phyloP scores from a whole-genome alignment of 345 rosid species.

The Barbarea vulgaris region DNA sequence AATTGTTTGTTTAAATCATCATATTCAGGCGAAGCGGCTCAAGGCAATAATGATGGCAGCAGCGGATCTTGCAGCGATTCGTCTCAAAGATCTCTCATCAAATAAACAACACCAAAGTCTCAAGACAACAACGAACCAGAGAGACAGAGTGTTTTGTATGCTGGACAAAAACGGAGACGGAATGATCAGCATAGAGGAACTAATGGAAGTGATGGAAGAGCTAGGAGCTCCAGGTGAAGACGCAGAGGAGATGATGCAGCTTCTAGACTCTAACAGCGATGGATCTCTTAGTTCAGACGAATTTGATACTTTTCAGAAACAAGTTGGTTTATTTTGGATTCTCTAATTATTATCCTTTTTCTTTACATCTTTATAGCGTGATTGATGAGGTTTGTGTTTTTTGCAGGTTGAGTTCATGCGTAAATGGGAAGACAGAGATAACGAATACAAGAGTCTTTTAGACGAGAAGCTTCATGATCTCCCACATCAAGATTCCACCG shows the following conservation, averaged over 20 bases:
- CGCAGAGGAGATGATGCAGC: slow-evolving; percentile 91
- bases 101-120: slow-evolving; percentile 48
- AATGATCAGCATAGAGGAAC: slow-evolving; percentile 92
- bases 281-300: slow-evolving; percentile 95
- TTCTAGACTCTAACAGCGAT: slow-evolving; percentile 89
- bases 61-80: slow-evolving; percentile 89
- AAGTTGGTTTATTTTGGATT: slow-evolving; percentile 45
- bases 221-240: slow-evolving; percentile 95
- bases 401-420: slow-evolving; percentile 77
- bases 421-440: slow-evolving; percentile 69
- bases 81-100: slow-evolving; percentile 78
- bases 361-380: not conserved
- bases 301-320: slow-evolving; percentile 78
- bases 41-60: slow-evolving; percentile 98
- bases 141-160: slow-evolving; percentile 71
- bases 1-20: slow-evolving; percentile 1
- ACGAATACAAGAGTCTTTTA: slow-evolving; percentile 53
- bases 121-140: slow-evolving; percentile 51
- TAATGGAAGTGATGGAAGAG: slow-evolving; percentile 97
- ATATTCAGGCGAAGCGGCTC: slow-evolving; percentile 66
- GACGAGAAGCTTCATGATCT: slow-evolving; percentile 67
- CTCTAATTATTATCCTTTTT: not conserved
- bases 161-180: slow-evolving; percentile 93
- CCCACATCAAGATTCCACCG: slow-evolving; percentile 41
- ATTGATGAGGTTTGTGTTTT: not conserved